Base-by-base conservation (phyloP, 1,284 basidiomycete species). In the Malassezia yamatoensis region DNA sequence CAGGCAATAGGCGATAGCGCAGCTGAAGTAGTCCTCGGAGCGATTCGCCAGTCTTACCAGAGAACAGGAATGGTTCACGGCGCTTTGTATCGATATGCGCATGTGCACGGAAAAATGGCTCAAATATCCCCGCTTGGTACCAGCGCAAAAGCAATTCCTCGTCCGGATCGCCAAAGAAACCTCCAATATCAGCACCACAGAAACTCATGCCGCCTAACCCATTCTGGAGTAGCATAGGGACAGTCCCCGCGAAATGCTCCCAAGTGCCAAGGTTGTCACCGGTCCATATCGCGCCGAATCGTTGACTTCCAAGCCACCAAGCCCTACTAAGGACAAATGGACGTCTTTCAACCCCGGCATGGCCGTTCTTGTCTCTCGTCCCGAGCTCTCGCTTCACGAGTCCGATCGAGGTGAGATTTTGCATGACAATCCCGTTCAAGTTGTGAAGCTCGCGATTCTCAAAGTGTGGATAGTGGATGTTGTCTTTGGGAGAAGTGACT, bases 61-160 rank as follows among this genome's bases (percentile, higher is more conserved):
- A 88, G 51, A 88, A 82, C 0, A 98, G 80, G 79, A 86, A 98
- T 0, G 93, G 93, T 76, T 99, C 94, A 45, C 93, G 84, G 40
- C 94, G 84, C 78, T 96, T 98, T 41, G 93, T 94, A 76, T 99
- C 94, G 67, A 96, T 86, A 76, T 96, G 91, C 5, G 93, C 94
- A 76, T 98, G 94, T 0, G 93, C 93, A 51, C 93, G 83, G 85
- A 98, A 93, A 82, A 99, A 99, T 3, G 93, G 93, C 62, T 85
- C 85, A 76, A 96, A 94, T 11, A 85, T 83, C 29, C 93, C 94
- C 36, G 91, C 85, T 78, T 89, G 89, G 73, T 98, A 96, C 93
- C 93, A 98, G 37, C 94, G 82, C 8, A 93, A 85, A 32, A 99
- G 84, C 83, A 96, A 89, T 73, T 98, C 93, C 1, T 85, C 81